Base-by-base conservation (phyloP, 805 yeast species). In the Candida ponderosae region DNA sequence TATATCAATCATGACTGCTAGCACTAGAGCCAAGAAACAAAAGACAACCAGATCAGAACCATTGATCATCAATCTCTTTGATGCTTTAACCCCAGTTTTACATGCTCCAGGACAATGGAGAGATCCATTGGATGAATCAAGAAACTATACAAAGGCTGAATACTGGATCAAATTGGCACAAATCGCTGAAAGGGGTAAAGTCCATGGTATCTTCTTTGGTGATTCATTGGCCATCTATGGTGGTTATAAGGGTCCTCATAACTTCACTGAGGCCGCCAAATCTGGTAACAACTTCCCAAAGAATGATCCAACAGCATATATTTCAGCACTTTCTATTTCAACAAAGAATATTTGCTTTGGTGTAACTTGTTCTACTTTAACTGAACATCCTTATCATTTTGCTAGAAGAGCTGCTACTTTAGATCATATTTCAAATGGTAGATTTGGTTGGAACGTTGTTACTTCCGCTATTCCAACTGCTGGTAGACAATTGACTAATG, bases 351-450 rank as follows among this genome's bases (percentile, higher is more conserved):
- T 65, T 27, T 47, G 59, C 6, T 65, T 65, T 43, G 71, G 66
- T 10, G 45, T 66, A 18, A 65, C 70, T 4, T 59, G 60, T 31
- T 56, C 65, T 7, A 65, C 70, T n/a, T n/a, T n/a, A n/a, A n/a
- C n/a, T n/a, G n/a, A n/a, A n/a, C n/a, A n/a, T n/a, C n/a, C n/a
- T n/a, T n/a, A n/a, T n/a, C n/a, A n/a, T n/a, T n/a, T n/a, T n/a
- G n/a, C n/a, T n/a, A n/a, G n/a, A n/a, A n/a, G n/a, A n/a, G n/a
- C n/a, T n/a, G n/a, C n/a, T n/a, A n/a, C n/a, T n/a, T n/a, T n/a
- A n/a, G n/a, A n/a, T n/a, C n/a, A n/a, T n/a, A n/a, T n/a, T n/a
- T n/a, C n/a, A n/a, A n/a, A n/a, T n/a, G n/a, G n/a, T n/a, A n/a
- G n/a, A n/a, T n/a, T n/a, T n/a, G n/a, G n/a, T n/a, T n/a, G n/a